phyloP scores from a whole-genome alignment of 225 moss, liverwort and hornwort species.

The Takakia lepidozioides region DNA sequence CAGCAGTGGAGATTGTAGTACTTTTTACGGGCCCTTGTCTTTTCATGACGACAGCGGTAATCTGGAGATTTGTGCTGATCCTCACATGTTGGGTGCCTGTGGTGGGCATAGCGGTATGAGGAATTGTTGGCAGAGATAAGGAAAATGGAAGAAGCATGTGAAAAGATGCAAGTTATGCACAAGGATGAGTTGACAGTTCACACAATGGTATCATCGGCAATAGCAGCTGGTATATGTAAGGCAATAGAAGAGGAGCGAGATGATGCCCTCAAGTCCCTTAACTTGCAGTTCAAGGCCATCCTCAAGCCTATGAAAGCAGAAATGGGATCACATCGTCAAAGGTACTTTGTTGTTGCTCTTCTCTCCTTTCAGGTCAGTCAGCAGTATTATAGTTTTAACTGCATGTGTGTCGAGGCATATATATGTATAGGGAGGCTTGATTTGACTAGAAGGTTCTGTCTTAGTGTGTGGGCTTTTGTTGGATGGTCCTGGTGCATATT shows the following conservation, averaged over 20 bases:
- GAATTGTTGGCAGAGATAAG: slow-evolving; percentile 35
- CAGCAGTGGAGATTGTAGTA: no score
- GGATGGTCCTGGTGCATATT: no score
- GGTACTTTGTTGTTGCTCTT: slow-evolving; percentile 25
- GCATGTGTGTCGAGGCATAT: no score
- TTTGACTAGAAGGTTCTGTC: no score
- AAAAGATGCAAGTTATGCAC: slow-evolving; percentile 24
- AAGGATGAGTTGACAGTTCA: slow-evolving; percentile 47
- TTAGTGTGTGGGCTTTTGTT: no score
- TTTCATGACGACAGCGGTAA: no score
- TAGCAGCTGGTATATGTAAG: slow-evolving; percentile 53
- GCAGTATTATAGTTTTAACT: no score
- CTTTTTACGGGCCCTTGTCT: no score
- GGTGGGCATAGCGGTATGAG: slow-evolving; percentile 37
- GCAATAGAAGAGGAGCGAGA: slow-evolving; percentile 74
- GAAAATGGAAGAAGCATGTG: slow-evolving; percentile 39
- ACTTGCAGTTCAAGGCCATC: slow-evolving; percentile 54
- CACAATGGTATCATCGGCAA: slow-evolving; percentile 58
- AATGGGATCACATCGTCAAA: slow-evolving; percentile 56
- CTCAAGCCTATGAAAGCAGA: slow-evolving; percentile 70
- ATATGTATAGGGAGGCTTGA: no score
- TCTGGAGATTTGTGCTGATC: no score
- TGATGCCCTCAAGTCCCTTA: slow-evolving; percentile 51
- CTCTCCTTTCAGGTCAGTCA: not conserved
- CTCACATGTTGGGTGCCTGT: no score